Evolutionary conservation across 192 early-diverging fungal species (phyloP).

Genomic region (Coemansia sp.): DNA sequence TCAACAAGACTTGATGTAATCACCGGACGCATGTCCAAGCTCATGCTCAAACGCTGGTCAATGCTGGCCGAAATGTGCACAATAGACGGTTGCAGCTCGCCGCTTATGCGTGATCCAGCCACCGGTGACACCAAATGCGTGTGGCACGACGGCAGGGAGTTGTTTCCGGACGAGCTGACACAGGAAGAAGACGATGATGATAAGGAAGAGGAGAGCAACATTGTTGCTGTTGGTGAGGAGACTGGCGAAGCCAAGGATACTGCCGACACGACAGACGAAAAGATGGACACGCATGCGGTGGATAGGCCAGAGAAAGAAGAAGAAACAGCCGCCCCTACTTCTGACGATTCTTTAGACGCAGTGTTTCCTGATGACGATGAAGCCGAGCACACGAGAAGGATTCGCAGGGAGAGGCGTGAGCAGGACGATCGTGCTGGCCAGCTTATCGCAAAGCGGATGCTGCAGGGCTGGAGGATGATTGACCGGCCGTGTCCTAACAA

Average conservation of each 20-base stretch:
- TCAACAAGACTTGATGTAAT: conserved; percentile 36
- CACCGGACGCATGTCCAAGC: conserved; percentile 45
- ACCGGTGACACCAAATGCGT: conserved; percentile 36
- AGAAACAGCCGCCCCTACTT: neutral
- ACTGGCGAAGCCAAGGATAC: neutral
- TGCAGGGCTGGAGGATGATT: conserved; percentile 51
- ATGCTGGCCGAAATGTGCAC: conserved; percentile 48
- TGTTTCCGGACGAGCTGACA: conserved; percentile 36
- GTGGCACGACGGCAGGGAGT: conserved; percentile 42
- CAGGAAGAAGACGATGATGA: neutral
- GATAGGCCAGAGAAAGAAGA: neutral
- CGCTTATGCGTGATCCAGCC: conserved; percentile 45
- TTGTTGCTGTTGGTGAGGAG: no score
- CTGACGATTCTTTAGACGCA: neutral
- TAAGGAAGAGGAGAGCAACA: neutral
- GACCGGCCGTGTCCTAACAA: conserved; percentile 37
- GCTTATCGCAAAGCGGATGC: conserved; percentile 37
- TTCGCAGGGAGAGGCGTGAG: conserved; percentile 21
- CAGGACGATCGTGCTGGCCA: conserved; percentile 44
- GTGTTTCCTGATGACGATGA: neutral
- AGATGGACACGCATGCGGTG: neutral
- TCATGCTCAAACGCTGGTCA: conserved; percentile 51
- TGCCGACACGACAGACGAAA: conserved; percentile 16
- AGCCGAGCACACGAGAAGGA: neutral
- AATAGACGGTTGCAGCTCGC: conserved; percentile 29